Base-by-base conservation (phyloP, 2,329 filamentous ascomycete species). In the Paecilomyces formosus region DNA sequence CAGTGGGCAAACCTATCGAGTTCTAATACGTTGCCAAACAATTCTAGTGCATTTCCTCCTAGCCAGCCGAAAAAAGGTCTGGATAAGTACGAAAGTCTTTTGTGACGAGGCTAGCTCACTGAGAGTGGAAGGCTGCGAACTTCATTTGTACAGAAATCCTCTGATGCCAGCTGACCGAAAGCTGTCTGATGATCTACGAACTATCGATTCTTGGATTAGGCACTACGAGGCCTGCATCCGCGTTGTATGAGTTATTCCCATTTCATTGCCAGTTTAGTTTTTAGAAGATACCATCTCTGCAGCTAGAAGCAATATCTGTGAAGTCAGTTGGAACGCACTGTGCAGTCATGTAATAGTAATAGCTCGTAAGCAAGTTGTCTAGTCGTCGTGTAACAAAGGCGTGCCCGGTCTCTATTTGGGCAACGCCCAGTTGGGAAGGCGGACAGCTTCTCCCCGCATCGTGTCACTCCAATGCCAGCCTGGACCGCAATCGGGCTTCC, bases 41-140 rank as follows among this genome's bases (percentile, higher is more conserved):
- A 65, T 24, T 65, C 64, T 56, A 58, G 57, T 15, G 57, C 62
- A n/a, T 64, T 68, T 55, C 61, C 66, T 18, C 60, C 63, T 50
- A 59, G 60, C 30, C 63, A 68, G 56, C 72, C 65, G 61, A 75
- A 70, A 61, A 68, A 70, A 57, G 81, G 81, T 1, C 66, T 84
- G 59, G 82, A 84, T 68, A 81, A 80, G 60, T 84, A 80, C 66
- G 80, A 83, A 63, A 84, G 82, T 68, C 73, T 85, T 61, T 66
- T 84, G 60, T 85, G 63, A 72, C 52, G 18, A 49, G 39, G 50
- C 21, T 35, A 13, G 12, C 24, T 18, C 13, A 45, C n/a, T 45
- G 39, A 45, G 39, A 31, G 8, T 9, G 12, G n/a, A 39, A 39
- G 6, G n/a, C 13, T 39, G 35, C 15, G 5, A 39, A 1, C n/a